phyloP scores from a whole-genome alignment of 2,329 filamentous ascomycete species.

The Apiospora rasikravindrae region DNA sequence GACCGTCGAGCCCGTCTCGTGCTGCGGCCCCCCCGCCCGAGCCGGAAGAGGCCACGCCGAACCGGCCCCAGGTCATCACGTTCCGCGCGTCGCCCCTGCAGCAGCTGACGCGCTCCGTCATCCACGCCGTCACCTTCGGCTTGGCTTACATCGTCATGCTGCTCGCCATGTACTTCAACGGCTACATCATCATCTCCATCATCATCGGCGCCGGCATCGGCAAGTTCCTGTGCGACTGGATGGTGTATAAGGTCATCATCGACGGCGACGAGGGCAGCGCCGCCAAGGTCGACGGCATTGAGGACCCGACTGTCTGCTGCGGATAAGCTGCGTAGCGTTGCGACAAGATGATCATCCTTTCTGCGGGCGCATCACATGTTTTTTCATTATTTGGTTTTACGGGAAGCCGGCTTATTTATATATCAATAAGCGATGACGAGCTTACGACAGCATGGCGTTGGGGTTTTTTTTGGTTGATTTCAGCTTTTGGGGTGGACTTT shows the following conservation, averaged over 20 bases:
- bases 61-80: conserved; percentile 33
- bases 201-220: conserved; percentile 55
- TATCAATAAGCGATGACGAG: background rate
- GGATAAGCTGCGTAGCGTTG: conserved; percentile 33
- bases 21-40: conserved; percentile 23
- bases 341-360: background rate
- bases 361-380: background rate
- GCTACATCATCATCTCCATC: conserved; percentile 50
- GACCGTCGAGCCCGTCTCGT: conserved; percentile 19
- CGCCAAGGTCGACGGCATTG: conserved; percentile 39
- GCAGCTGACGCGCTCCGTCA: conserved; percentile 45
- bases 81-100: conserved; percentile 48
- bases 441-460: conserved; percentile 17
- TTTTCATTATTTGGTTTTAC: background rate
- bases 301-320: conserved; percentile 55
- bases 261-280: conserved; percentile 26
- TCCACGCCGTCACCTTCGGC: conserved; percentile 48
- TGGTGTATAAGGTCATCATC: conserved; percentile 49
- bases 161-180: conserved; percentile 53
- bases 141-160: conserved; percentile 52
- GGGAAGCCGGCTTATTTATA: background rate
- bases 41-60: conserved; percentile 22
- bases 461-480: background rate
- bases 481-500: background rate
- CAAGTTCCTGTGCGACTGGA: conserved; percentile 61